phyloP scores from a whole-genome alignment of 768 basidiomycete species.

The Rhodotorula graminis region DNA sequence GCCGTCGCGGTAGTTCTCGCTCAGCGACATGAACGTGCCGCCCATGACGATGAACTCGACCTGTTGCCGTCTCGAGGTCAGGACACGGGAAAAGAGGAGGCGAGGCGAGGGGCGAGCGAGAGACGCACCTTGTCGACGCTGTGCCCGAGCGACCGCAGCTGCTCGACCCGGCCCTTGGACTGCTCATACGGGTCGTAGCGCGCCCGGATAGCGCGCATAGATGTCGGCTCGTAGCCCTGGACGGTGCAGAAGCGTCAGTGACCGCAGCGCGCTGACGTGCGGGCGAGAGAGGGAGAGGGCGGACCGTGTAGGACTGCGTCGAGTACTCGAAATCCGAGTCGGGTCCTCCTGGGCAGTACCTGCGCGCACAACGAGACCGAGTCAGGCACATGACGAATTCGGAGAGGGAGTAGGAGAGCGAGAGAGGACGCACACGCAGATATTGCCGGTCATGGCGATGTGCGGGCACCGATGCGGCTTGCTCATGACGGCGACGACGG shows the following conservation, averaged over 20 bases:
- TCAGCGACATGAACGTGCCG: constrained; percentile 99
- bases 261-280: too few species aligned
- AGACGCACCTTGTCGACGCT: constrained; percentile 84
- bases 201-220: constrained; percentile 97
- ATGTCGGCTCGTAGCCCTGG: constrained; percentile 93
- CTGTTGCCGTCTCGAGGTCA: neutral
- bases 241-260: constrained; percentile 42
- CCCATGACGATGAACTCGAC: constrained; percentile 54
- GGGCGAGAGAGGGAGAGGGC: neutral
- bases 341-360: constrained; percentile 96
- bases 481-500: constrained; percentile 99
- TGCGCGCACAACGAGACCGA: constrained; percentile 48
- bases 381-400: too few species aligned
- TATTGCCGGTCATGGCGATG: constrained; percentile 99
- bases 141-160: constrained; percentile 90
- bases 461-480: constrained; percentile 99
- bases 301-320: constrained; percentile 63
- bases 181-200: constrained; percentile 97
- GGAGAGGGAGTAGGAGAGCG: too few species aligned
- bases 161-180: constrained; percentile 88
- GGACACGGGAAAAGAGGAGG: too few species aligned
- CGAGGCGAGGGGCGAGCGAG: too few species aligned
- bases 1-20: constrained; percentile 86
- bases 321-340: constrained; percentile 99
- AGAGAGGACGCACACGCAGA: constrained; percentile 72